Evolutionary conservation across 768 basidiomycete genomes (phyloP), one percentile per base, ranked within the genome.

Genomic region (Leccinum incarnatum): DNA sequence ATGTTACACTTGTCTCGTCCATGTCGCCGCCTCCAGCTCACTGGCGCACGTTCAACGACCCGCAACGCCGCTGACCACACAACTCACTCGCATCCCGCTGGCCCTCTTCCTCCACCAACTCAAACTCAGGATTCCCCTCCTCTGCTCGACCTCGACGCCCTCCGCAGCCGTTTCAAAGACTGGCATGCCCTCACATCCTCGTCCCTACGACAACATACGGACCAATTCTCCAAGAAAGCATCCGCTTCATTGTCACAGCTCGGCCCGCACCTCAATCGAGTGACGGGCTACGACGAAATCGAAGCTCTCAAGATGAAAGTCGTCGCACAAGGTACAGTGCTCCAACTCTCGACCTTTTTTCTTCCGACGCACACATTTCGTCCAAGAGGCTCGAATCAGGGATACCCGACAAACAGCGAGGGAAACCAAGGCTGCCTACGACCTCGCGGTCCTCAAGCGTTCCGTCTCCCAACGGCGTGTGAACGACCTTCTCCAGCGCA

Each of bases 401-500:
- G 72, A 77, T 14, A 81, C 88, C 4, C 84, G 95, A 19, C 75
- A 81, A 51, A 84, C 83, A 5, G 87, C 95, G 0, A 79, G 84
- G 42, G 72, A 79, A 34, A 88, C 93, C 5, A 98, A 98, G 75
- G 68, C 72, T 7, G 81, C 83, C 5, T 88, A 95, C 67, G 90
- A 92, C 57, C 74, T 80, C 56, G 91, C 95, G 0, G 91, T 95
- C n/a, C 69, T 81, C 11, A 79, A 85, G 65, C 88, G 95, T 5
- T 87, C 93, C 9, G 80, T 86, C 47, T 93, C 93, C 4, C 96
- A 99, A 71, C 85, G 91, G n/a, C 90, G 96, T 72, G 93, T 97
- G 54, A 98, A 98, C 74, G 91, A 95, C 69, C 84, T 99, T 3
- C 77, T 98, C 15, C 90, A 94, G 71, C 92, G 97, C 59, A 98